Evolutionary conservation across 169 alveolate species (phyloP), one percentile per base, ranked within the genome.

Genomic region (Plasmodium malariae): DNA sequence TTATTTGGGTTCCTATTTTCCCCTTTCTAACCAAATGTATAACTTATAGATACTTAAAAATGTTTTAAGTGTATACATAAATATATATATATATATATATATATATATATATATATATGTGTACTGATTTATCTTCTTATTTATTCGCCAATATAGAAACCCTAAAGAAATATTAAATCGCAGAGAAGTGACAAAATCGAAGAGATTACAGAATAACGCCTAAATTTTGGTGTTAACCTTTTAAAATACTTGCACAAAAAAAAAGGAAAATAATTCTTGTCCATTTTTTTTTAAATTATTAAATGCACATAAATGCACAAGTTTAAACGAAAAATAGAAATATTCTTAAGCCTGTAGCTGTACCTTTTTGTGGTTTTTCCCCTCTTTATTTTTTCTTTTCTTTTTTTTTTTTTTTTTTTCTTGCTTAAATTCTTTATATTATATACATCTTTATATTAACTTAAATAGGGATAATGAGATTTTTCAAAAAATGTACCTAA

Each of bases 301-400:
- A 30, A 34, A 45, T 59, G 87, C 87, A 73, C 87, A 73, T 34
- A 48, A 55, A 28, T 73, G 87, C 73, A 73, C 73, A 45, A 19
- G 37, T 36, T 73, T 62, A 73, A 73, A 17, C 1, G 68, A 26
- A 26, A 36, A 40, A 32, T 21, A 21, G 36, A 71, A 48, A 9
- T 21, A 28, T 32, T 21, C 0, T 43, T 63, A 59, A 28, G 60
- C 73, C 14, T 55, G 45, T 48, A 48, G 30, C 36, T 24, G 26
- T 11, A n/a, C n/a, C n/a, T n/a, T n/a, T n/a, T n/a, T n/a, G n/a
- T n/a, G n/a, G n/a, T n/a, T n/a, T n/a, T n/a, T n/a, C n/a, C n/a
- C n/a, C n/a, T n/a, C n/a, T n/a, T n/a, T n/a, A n/a, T n/a, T n/a
- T n/a, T n/a, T n/a, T n/a, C n/a, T n/a, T n/a, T n/a, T n/a, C n/a